Evolutionary conservation across 768 basidiomycete genomes (phyloP).

Genomic region (Rickenella mellea): DNA sequence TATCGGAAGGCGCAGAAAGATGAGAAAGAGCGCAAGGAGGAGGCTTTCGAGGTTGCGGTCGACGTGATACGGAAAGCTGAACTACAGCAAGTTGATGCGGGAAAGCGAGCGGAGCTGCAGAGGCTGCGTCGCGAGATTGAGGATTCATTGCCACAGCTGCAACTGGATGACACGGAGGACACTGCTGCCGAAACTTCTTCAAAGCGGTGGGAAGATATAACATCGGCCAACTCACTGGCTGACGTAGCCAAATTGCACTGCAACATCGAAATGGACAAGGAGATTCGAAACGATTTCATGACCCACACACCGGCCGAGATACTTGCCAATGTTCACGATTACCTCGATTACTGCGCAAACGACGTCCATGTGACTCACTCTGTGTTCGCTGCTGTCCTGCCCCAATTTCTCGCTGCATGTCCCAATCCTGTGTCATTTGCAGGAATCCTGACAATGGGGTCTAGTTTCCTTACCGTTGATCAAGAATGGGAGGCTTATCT

Average conservation of each 20-base stretch:
- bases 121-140: slow-evolving; percentile 26
- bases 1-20: slow-evolving; percentile 63
- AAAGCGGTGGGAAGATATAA: slow-evolving; percentile 87
- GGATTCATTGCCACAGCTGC: slow-evolving; percentile 29
- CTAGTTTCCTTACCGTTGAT: slow-evolving; percentile 85
- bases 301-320: slow-evolving; percentile 56
- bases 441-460: slow-evolving; percentile 86
- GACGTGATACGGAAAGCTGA: slow-evolving; percentile 37
- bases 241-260: slow-evolving; percentile 92
- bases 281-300: slow-evolving; percentile 69
- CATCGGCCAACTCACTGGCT: slow-evolving; percentile 82
- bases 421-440: slow-evolving; percentile 92
- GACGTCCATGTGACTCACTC: slow-evolving; percentile 82
- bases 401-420: slow-evolving; percentile 73
- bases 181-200: slow-evolving; percentile 32
- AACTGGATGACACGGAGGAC: slow-evolving; percentile 28
- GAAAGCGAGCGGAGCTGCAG: slow-evolving; percentile 28
- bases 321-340: slow-evolving; percentile 53
- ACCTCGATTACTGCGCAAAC: slow-evolving; percentile 75
- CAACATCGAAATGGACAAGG: slow-evolving; percentile 69
- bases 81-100: slow-evolving; percentile 25
- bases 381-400: slow-evolving; percentile 70
- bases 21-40: slow-evolving; percentile 44
- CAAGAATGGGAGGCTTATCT: slow-evolving; percentile 83
- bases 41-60: slow-evolving; percentile 56